These are phyloP conservation scores for Cordyceps farinosa DNA, from an alignment of 2,329 filamentous ascomycete genomes.

Conservation along the genomic window DNA sequence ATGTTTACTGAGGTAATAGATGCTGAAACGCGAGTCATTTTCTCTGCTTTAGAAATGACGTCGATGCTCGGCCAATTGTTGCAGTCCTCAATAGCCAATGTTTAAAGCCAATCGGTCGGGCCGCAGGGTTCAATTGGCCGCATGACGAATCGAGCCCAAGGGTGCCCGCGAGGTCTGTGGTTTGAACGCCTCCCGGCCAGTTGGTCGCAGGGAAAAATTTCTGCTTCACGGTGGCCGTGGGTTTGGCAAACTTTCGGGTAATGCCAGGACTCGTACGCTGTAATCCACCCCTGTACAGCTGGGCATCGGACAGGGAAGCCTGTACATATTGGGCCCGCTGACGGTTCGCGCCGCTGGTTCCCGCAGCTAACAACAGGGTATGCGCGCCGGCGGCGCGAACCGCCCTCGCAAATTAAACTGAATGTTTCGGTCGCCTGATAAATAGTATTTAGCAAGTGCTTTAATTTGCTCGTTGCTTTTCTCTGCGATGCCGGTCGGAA, in stretches of 20 bases:
- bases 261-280: neutral
- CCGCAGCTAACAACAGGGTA: conserved; percentile 11
- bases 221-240: neutral
- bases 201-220: neutral
- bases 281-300: conserved; percentile 12
- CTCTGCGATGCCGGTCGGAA: neutral
- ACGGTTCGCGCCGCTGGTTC: conserved; percentile 18
- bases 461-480: neutral
- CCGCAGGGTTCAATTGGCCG: neutral
- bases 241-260: neutral
- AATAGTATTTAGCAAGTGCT: neutral
- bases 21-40: conserved; percentile 6
- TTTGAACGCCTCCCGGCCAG: neutral
- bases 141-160: neutral
- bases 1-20: neutral
- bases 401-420: neutral
- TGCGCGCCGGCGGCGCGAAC: conserved; percentile 8
- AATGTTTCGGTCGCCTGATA: neutral
- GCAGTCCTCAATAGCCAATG: neutral
- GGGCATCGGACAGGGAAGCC: conserved; percentile 6
- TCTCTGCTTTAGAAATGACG: neutral
- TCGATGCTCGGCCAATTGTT: neutral
- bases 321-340: conserved; percentile 1
- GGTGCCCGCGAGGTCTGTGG: neutral
- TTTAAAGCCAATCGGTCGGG: neutral